These are phyloP conservation scores for Amylostereum areolatum DNA, from an alignment of 1,284 basidiomycete species.

Conservation along the genomic window DNA sequence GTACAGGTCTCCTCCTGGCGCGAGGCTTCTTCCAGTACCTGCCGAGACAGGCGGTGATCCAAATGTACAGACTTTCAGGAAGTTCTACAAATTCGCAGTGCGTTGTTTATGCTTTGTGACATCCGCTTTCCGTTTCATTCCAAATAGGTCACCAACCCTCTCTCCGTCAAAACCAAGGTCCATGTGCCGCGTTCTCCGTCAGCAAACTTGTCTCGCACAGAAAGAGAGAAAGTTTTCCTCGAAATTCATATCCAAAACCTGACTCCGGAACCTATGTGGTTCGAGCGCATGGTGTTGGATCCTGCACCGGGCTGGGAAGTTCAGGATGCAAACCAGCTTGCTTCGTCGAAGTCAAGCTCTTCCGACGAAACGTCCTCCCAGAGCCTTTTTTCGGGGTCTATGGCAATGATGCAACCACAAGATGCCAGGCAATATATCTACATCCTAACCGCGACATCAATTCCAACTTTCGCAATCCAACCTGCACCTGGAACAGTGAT, in stretches of 20 bases:
- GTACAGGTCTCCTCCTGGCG: conserved; percentile 57
- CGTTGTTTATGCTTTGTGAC: conserved; percentile 23
- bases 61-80: conserved; percentile 65
- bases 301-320: conserved; percentile 65
- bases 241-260: conserved; percentile 87
- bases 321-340: conserved; percentile 41
- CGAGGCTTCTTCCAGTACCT: conserved; percentile 33
- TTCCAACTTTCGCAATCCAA: conserved; percentile 41
- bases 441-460: conserved; percentile 53
- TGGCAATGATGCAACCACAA: conserved; percentile 71
- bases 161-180: conserved; percentile 88
- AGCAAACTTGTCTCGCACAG: conserved; percentile 50
- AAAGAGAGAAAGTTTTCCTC: conserved; percentile 77
- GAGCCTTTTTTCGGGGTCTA: conserved; percentile 53
- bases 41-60: conserved; percentile 37
- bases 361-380: conserved; percentile 15
- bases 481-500: conserved; percentile 65
- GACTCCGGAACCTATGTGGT: conserved; percentile 69
- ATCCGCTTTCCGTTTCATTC: conserved; percentile 2
- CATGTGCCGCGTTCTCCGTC: conserved; percentile 69
- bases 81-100: conserved; percentile 87
- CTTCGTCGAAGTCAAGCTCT: too few relatives aligned
- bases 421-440: conserved; percentile 83
- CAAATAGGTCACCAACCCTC: conserved; percentile 73
- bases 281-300: conserved; percentile 72